Base-by-base conservation (phyloP, 1,284 basidiomycete species). In the Ustilago shanxiensis region DNA sequence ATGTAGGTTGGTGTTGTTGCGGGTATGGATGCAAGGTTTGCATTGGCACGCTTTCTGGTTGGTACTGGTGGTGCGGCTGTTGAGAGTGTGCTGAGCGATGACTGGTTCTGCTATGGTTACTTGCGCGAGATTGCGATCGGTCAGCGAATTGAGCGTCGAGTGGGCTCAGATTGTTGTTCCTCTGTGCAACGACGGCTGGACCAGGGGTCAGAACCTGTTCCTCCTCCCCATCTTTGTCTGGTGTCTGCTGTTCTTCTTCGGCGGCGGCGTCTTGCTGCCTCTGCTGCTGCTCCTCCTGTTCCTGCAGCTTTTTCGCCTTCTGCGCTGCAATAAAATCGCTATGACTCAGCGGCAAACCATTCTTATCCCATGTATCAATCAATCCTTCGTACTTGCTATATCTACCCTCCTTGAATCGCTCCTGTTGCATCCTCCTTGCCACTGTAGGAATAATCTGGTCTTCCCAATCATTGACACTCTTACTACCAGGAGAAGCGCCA, bases 291-390 rank as follows among this genome's bases (percentile, higher is more conserved):
- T 70, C 31, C 37, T 63, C 45, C 35, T 62, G 51, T 33, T 63
- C 56, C 28, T 64, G 66, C 54, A 68, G 10, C 59, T 55, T 60
- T 28, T 50, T 60, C 20, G 56, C 64, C 18, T 31, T 53, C 35
- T 55, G 54, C 49, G 55, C 65, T 3, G 66, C 65, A 3, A 72
- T 52, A 13, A 69, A 33, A 39, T 77, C 69, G 47, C 60, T 73
- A 31, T 69, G 67, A 31, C 72, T 79, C 4, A 83, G 62, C 18
- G 81, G 81, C 24, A 77, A 26, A 0, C 81, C 81, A 41, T 79
- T 69, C 37, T 63, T 55, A 54, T 83, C 81, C 81, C 81, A 83
- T 7, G 77, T 76, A 41, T 83, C 81, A 50, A 83, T 82, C 37
- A 83, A 51, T 1, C 70, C 78, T 26, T 83, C 81, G 52, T 77